These are phyloP conservation scores for Nicotiana attenuata DNA, from an alignment of 257 asterid genomes.

Conservation along the genomic window DNA sequence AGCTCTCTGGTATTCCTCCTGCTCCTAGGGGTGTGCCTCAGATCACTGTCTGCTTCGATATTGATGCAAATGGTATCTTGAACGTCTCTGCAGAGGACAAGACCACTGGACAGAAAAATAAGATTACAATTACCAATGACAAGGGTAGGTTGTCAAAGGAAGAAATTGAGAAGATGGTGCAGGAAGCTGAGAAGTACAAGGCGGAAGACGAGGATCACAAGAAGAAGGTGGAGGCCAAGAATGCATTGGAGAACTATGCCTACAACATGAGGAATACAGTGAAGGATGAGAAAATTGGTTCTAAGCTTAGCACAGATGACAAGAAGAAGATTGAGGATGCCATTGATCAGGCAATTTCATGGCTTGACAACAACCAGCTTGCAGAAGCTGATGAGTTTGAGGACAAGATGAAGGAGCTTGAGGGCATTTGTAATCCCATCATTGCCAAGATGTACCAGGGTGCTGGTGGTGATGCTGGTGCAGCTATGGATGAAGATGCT, in stretches of 20 bases:
- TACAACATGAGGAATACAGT: conserved; percentile 43
- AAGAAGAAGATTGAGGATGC: conserved; percentile 40
- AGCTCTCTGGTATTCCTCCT: conserved; percentile 42
- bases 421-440: conserved; percentile 37
- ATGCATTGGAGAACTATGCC: conserved; percentile 39
- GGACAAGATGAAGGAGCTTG: conserved; percentile 45
- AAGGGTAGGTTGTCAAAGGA: conserved; percentile 40
- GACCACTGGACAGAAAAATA: conserved; percentile 43
- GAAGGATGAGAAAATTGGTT: conserved; percentile 35
- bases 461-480: conserved; percentile 14
- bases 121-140: conserved; percentile 38
- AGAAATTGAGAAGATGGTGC: conserved; percentile 40
- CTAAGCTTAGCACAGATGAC: conserved; percentile 27
- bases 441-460: conserved; percentile 43
- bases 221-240: conserved; percentile 45
- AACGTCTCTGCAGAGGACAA: conserved; percentile 37
- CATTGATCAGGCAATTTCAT: conserved; percentile 27
- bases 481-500: conserved; percentile 11
- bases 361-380: conserved; percentile 38
- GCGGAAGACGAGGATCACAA: conserved; percentile 36
- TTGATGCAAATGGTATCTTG: conserved; percentile 38
- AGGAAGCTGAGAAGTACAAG: conserved; percentile 39
- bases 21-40: conserved; percentile 45
- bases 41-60: conserved; percentile 37
- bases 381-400: conserved; percentile 41